Evolutionary conservation across 1,284 basidiomycete species (phyloP).

Genomic region (Boletus semigastroideus): DNA sequence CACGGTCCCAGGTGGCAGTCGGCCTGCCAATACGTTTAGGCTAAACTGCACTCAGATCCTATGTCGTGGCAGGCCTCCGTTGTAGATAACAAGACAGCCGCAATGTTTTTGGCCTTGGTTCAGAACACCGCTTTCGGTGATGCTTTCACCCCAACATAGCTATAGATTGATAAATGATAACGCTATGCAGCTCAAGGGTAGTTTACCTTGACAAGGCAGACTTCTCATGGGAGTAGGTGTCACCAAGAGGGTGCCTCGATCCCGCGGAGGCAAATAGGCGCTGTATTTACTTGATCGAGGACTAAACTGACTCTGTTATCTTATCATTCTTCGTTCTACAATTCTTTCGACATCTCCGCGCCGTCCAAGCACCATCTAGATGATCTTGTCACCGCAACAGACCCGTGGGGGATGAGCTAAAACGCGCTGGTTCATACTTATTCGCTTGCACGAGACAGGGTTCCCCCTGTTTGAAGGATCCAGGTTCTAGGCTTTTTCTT

Average conservation of each 20-base stretch:
- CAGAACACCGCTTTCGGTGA: neutral
- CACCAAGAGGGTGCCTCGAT: slow-evolving; percentile 7
- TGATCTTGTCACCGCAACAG: neutral
- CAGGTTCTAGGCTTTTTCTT: neutral
- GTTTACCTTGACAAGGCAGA: slow-evolving; percentile 6
- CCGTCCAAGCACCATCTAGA: slow-evolving; percentile 23
- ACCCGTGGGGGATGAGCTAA: neutral
- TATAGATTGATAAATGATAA: neutral
- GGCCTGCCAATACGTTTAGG: neutral
- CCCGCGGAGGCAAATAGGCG: slow-evolving; percentile 24
- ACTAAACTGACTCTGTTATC: slow-evolving; percentile 21
- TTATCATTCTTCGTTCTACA: slow-evolving; percentile 18
- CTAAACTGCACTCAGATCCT: neutral
- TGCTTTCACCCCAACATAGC: neutral
- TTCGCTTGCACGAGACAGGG: slow-evolving; percentile 2
- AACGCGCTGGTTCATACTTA: slow-evolving; percentile 16
- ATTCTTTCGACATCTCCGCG: slow-evolving; percentile 11
- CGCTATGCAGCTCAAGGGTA: slow-evolving; percentile 1
- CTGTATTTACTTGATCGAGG: slow-evolving; percentile 14
- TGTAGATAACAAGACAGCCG: neutral
- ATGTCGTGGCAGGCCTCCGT: slow-evolving; percentile 3
- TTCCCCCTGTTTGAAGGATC: neutral
- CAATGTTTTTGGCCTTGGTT: slow-evolving; percentile 10
- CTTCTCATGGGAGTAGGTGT: slow-evolving; percentile 1
- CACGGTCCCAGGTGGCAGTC: neutral